These are phyloP conservation scores for Diaporthe destruens DNA, from an alignment of 2,329 filamentous ascomycete genomes.

Conservation along the genomic window DNA sequence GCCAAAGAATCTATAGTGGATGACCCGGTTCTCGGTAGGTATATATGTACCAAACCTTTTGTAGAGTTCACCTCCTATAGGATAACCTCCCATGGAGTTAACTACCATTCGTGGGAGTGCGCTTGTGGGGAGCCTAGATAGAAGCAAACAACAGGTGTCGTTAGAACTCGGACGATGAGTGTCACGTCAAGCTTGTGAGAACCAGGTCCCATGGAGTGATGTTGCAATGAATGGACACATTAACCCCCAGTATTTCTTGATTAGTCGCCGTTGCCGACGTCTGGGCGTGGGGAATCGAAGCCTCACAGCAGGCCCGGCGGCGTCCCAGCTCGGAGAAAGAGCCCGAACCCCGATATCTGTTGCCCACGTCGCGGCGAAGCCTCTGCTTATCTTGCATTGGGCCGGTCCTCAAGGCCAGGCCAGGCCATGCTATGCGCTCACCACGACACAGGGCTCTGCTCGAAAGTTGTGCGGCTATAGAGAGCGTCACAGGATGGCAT, in stretches of 20 bases:
- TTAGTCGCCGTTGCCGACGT: background rate
- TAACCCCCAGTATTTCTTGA: background rate
- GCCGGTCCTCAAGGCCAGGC: background rate
- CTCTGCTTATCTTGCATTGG: background rate
- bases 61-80: too few relatives aligned
- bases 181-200: too few relatives aligned
- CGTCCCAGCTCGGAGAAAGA: background rate
- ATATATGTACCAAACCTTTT: too few relatives aligned
- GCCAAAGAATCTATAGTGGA: too few relatives aligned
- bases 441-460: background rate
- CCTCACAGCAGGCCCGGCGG: background rate
- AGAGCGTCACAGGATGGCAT: background rate
- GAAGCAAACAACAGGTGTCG: too few relatives aligned
- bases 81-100: too few relatives aligned
- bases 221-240: background rate
- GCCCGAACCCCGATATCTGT: background rate
- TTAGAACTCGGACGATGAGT: background rate
- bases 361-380: background rate
- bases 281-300: background rate
- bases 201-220: background rate
- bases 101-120: too few relatives aligned
- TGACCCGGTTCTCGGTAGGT: too few relatives aligned
- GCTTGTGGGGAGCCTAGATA: too few relatives aligned
- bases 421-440: background rate
- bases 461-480: background rate